These are phyloP conservation scores for Phytopythium montanum DNA, from an alignment of 352 stramenopile genomes.

Conservation along the genomic window DNA sequence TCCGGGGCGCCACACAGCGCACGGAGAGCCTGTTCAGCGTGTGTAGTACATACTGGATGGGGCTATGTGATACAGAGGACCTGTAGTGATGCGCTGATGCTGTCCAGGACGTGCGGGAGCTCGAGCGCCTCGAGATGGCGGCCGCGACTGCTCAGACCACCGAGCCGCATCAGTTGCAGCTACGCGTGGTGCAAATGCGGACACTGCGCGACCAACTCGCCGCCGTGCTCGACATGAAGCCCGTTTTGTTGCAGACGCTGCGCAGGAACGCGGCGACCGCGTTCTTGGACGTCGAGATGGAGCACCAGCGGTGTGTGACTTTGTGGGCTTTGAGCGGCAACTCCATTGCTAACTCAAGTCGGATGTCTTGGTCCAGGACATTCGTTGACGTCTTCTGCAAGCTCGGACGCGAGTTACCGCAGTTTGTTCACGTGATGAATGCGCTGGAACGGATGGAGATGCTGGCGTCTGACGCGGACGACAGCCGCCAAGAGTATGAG, in stretches of 20 bases:
- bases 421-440: conserved; percentile 22
- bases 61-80: background rate
- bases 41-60: background rate
- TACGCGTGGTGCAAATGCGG: conserved; percentile 12
- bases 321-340: background rate
- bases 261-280: conserved; percentile 26
- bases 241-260: conserved; percentile 33
- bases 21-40: conserved; percentile 7
- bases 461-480: conserved; percentile 9
- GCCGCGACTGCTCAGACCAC: conserved; percentile 20
- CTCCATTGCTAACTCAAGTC: background rate
- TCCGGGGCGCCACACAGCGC: conserved; percentile 15
- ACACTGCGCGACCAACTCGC: conserved; percentile 24
- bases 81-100: background rate
- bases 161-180: conserved; percentile 25
- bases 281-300: conserved; percentile 36
- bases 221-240: conserved; percentile 30
- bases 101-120: conserved; percentile 25
- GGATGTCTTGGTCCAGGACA: conserved; percentile 8
- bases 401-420: conserved; percentile 37
- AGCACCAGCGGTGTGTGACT: conserved; percentile 30
- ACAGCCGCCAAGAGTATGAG: conserved; percentile 22
- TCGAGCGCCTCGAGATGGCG: conserved; percentile 31
- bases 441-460: conserved; percentile 14
- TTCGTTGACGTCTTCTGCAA: conserved; percentile 54